Conservation (phyloP, 1,139 yeast genomes). For the Candida tropicalis region DNA sequence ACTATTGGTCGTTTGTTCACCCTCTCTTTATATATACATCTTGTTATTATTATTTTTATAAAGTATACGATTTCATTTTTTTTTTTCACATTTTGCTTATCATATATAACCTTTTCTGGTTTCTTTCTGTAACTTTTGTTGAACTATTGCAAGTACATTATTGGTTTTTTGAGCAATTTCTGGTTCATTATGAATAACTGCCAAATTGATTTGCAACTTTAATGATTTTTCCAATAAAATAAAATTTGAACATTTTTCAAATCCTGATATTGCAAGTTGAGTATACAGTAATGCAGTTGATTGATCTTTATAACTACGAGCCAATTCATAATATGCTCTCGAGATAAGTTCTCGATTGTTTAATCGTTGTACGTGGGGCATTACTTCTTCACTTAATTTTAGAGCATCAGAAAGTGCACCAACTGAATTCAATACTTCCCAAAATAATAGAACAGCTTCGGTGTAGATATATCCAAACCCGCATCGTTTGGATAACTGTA, state of each 20-base stretch:
- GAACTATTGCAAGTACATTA: neutral
- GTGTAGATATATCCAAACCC: constrained; percentile 42
- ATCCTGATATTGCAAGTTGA: constrained; percentile 47
- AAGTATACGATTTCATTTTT: constrained; percentile 1
- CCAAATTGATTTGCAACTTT: constrained; percentile 38
- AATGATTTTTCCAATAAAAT: constrained; percentile 34
- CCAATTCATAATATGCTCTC: constrained; percentile 39
- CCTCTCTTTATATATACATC: no score
- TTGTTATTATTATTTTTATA: neutral
- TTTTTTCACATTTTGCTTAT: neutral
- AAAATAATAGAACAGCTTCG: constrained; percentile 43
- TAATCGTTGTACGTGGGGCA: constrained; percentile 42
- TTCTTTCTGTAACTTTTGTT: constrained; percentile 21
- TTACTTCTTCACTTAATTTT: constrained; percentile 32
- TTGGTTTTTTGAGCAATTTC: neutral
- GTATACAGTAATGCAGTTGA: constrained; percentile 35
- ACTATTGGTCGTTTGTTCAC: no score
- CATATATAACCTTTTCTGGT: constrained; percentile 5
- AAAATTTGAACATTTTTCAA: constrained; percentile 33
- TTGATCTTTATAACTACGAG: constrained; percentile 26
- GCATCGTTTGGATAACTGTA: constrained; percentile 41
- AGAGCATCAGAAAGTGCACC: constrained; percentile 40
- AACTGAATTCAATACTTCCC: constrained; percentile 39
- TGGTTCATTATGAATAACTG: constrained; percentile 18
- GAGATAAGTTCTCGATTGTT: constrained; percentile 38